Percentiles rank a stretch among this genome's conserved stretches.
These are phyloP conservation scores for Dillenia suffruticosa DNA, from an alignment of 164 flowering plant species.

Conservation along the genomic window DNA sequence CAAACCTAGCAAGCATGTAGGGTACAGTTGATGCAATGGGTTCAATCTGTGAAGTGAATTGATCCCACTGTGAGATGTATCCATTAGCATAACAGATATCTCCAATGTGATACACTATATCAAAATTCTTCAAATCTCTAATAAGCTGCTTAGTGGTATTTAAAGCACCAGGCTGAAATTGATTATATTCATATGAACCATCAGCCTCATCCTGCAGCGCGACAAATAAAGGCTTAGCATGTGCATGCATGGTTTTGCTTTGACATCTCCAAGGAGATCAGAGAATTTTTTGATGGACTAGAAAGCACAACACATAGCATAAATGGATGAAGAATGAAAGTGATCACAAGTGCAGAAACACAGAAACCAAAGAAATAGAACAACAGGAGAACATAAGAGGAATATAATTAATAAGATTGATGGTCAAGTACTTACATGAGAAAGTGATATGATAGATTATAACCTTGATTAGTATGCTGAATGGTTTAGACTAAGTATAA, in stretches of 20 bases:
- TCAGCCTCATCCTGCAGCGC: conserved; percentile 32
- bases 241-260: not conserved
- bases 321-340: not conserved
- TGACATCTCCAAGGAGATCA: no score
- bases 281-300: not conserved
- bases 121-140: conserved; percentile 29
- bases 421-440: no score
- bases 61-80: conserved; percentile 50
- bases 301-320: not conserved
- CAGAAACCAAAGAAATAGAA: no score
- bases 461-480: no score
- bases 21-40: conserved; percentile 44
- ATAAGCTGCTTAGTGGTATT: conserved; percentile 35
- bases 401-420: no score
- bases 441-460: no score
- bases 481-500: no score
- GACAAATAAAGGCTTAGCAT: not conserved
- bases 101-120: conserved; percentile 42
- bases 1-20: conserved; percentile 42
- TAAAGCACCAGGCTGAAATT: conserved; percentile 35
- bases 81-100: conserved; percentile 49
- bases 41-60: conserved; percentile 44
- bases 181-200: conserved; percentile 35
- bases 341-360: no score
- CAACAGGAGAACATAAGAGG: no score